Evolutionary conservation across 169 alveolate genomes (phyloP), one percentile per base, ranked within the genome.

Genomic region (Plasmodium billcollinsi): DNA sequence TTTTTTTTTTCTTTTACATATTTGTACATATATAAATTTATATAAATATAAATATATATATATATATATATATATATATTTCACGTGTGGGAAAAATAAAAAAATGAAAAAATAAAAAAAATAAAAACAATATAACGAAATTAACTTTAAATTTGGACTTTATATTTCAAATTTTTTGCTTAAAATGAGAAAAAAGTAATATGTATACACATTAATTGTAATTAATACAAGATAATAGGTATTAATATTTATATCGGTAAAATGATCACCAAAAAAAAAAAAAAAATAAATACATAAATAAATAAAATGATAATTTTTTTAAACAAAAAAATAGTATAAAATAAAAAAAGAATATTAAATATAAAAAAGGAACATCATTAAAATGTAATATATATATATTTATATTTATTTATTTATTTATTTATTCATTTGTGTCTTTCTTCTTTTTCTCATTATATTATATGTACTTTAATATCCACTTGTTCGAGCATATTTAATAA

Each of bases 381-480:
- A 39, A 54, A 15, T n/a, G 20, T 54, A 54, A n/a, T 54, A 54
- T 54, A 54, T 54, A 39, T 39, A 39, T 39, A 39, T 39, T 2
- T 29, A 2, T 33, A 33, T 33, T 33, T 33, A 33, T 26, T 26
- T 26, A 26, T 26, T 26, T 33, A 33, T 39, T 39, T 39, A 39
- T 39, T 18, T 9, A 54, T 33, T 52, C 18, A 7, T 12, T 39
- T 18, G 29, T 3, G 1, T 52, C 70, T 49, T 33, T 33, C 45
- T 39, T 39, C 47, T 39, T 39, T 39, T 39, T 39, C 5, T 39
- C 5, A 39, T 54, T 24, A 66, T 74, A 80, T 26, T 6, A 63
- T 14, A 11, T 45, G 74, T 45, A 26, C 90, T 6, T 71, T 80
- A 18, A 80, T 80, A 11, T 21, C 73, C 45, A 80, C 54, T 24